Percentiles rank a stretch among this genome's conserved stretches.
phyloP scores from a whole-genome alignment of 2,329 filamentous ascomycete genomes.

The Cryoendolithus antarcticus region DNA sequence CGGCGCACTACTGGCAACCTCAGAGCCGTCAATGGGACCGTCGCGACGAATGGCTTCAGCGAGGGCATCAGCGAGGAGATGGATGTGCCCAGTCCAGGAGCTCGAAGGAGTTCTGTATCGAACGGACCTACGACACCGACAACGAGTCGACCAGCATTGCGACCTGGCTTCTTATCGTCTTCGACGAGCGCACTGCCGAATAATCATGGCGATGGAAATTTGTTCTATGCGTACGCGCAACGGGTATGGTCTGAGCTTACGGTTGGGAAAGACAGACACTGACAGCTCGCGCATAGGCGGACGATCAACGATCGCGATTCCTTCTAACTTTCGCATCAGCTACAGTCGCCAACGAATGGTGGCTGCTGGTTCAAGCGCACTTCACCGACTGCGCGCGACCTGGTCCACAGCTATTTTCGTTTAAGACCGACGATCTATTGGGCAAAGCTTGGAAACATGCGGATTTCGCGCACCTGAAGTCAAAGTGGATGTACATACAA shows the following conservation, averaged over 20 bases:
- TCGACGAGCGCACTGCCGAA: not conserved
- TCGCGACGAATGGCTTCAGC: not conserved
- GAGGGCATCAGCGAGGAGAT: not conserved
- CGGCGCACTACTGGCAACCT: slow-evolving; percentile 11
- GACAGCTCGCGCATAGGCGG: slow-evolving; percentile 7
- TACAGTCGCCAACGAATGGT: slow-evolving; percentile 21
- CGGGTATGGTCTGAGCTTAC: slow-evolving; percentile 7
- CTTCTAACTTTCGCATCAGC: slow-evolving; percentile 22
- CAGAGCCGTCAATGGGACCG: not conserved
- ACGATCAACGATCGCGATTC: slow-evolving; percentile 18
- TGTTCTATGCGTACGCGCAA: slow-evolving; percentile 20
- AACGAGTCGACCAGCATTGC: not conserved
- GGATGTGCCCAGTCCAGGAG: no score
- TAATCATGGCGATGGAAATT: slow-evolving; percentile 9
- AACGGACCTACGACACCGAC: not conserved
- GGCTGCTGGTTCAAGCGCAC: slow-evolving; percentile 18
- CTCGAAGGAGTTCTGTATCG: no score
- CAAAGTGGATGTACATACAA: slow-evolving; percentile 21
- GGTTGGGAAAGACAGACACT: slow-evolving; percentile 2
- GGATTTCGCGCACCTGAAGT: slow-evolving; percentile 17
- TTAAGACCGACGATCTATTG: slow-evolving; percentile 17
- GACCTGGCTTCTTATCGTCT: not conserved
- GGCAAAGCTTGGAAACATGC: slow-evolving; percentile 18
- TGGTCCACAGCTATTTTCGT: slow-evolving; percentile 21
- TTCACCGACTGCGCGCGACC: slow-evolving; percentile 18